A percentile compares a stretch with the other conserved stretches of the same genome.
Evolutionary conservation across 108 stramenopile species (phyloP).

Genomic region (Bacterosira constricta): DNA sequence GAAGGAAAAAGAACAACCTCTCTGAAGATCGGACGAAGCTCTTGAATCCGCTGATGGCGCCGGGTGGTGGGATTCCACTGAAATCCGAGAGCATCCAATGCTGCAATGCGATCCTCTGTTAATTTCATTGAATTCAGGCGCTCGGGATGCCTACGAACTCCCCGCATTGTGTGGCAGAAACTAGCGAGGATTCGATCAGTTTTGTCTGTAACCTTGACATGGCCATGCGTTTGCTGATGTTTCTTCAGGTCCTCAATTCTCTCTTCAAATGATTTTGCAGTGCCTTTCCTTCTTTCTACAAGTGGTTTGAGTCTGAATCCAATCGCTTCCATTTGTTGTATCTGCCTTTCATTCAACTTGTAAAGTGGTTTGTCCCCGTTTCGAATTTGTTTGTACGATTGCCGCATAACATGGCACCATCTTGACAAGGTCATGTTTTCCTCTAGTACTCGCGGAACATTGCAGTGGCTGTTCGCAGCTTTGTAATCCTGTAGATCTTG

Average conservation of each 20-base stretch:
- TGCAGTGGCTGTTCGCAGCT: neutral
- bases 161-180: neutral
- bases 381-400: neutral
- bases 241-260: neutral
- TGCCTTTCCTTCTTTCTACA: neutral
- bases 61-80: too few relatives aligned
- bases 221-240: neutral
- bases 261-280: constrained; percentile 1
- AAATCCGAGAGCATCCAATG: constrained; percentile 9
- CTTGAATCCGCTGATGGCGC: too few relatives aligned
- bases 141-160: neutral
- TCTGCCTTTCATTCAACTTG: neutral
- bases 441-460: neutral
- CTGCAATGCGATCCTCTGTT: constrained; percentile 7
- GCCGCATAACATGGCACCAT: neutral
- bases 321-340: neutral
- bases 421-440: neutral
- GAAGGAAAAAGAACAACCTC: too few relatives aligned
- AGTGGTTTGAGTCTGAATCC: neutral
- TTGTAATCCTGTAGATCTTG: neutral
- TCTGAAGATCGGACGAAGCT: too few relatives aligned
- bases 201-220: neutral
- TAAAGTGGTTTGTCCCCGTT: too few relatives aligned
- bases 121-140: constrained; percentile 1
- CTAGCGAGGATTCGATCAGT: constrained; percentile 3